Conservation (phyloP, 176 grass and related monocot species). For the Miscanthus lutarioriparius region DNA sequence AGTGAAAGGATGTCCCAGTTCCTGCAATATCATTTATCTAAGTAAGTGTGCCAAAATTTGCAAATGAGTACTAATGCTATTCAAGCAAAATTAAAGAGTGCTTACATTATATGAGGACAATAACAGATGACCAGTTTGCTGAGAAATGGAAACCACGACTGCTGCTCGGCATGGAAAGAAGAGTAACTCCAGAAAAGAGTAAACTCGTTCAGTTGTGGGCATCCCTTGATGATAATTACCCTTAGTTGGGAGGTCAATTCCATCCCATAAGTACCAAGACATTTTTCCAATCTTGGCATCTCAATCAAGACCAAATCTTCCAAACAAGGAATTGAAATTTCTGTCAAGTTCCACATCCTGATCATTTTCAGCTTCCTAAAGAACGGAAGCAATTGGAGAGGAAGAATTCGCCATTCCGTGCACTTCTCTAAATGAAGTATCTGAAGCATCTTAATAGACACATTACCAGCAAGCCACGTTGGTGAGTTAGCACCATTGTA, state of each 20-base stretch:
- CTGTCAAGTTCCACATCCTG: background rate
- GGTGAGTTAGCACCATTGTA: background rate
- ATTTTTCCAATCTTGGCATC: background rate
- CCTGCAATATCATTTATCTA: no score
- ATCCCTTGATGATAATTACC: background rate
- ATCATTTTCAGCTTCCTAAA: background rate
- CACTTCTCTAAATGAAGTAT: background rate
- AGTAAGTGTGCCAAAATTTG: background rate
- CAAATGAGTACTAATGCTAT: background rate
- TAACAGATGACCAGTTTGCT: background rate
- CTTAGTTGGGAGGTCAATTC: background rate
- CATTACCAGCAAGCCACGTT: background rate
- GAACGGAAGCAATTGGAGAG: background rate
- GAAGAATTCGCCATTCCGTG: background rate
- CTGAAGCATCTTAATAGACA: background rate
- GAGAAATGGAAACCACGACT: background rate
- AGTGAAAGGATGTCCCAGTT: no score
- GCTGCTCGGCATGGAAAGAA: background rate
- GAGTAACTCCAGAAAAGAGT: background rate
- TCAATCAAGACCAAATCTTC: background rate
- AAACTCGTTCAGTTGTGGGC: background rate
- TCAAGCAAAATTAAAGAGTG: background rate
- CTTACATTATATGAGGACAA: background rate
- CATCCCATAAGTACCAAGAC: background rate
- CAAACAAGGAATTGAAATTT: background rate